Evolutionary conservation across 805 yeast species (phyloP), one percentile per base, ranked within the genome.

Genomic region (Candida pini): DNA sequence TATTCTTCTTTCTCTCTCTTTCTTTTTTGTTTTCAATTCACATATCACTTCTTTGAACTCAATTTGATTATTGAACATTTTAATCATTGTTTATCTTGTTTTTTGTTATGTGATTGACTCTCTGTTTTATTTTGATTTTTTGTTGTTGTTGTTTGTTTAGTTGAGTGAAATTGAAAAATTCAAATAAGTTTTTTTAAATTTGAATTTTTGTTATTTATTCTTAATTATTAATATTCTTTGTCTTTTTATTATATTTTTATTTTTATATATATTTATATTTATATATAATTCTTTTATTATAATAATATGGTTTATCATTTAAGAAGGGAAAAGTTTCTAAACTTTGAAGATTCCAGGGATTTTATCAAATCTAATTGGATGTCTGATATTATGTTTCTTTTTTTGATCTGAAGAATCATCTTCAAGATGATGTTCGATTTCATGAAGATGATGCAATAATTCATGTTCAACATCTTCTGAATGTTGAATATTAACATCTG

Each of bases 381-480:
- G 26, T 24, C 48, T 37, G 19, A 22, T 30, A 21, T 43, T 44
- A 31, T 43, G 38, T 12, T 24, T 23, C 17, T 30, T 26, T 28
- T 25, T 26, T 12, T 20, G 16, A 14, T 5, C 35, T 10, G 34
- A 40, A n/a, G 24, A 40, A 9, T 42, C 49, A 9, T 42, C 40
- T 10, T 30, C 26, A 14, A 47, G 51, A 18, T 49, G 56, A 47
- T 74, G 82, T 43, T 81, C 92, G 35, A 84, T 80, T 53, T 84
- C 95, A 54, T 84, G 92, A 45, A 81, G 85, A 54, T 85, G 95
- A 54, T 81, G 92, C 41, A 85, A 67, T 36, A 84, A 63, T 53
- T 88, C 97, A 56, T 88, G 84, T 53, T 86, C 96, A 7, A 83
- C 73, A 55, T 88, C 97, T 55, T 88, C 97, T 43, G 80, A 81